Evolutionary conservation across 1,139 yeast species (phyloP), one percentile per base, ranked within the genome.

Genomic region (Hansenula sp.): DNA sequence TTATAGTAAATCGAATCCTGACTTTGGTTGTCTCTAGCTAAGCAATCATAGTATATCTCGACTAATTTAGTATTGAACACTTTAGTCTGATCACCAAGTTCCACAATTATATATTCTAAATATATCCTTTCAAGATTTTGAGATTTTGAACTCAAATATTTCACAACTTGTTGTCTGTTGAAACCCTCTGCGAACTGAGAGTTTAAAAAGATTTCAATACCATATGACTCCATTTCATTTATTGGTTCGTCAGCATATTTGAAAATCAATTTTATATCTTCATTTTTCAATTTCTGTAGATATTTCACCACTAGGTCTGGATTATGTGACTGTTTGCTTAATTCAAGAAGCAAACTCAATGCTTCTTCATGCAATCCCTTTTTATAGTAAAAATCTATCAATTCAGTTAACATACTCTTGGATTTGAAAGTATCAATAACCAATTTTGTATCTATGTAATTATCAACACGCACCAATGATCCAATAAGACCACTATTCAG

Each of bases 351-450:
- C 58, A 87, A 69, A 12, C 70, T 65, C 37, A 92, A 64, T 0
- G 97, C 95, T 42, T 81, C 79, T 13, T 68, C 64, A 60, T 89
- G 96, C 36, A 77, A 60, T 2, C 65, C 60, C 42, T 83, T 69
- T 10, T 85, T 78, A 53, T 69, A 82, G 54, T 84, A 87, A 55
- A 87, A 92, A 56, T 87, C 96, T 13, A 88, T 72, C 33, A 92
- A 67, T 51, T 89, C 97, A 34, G 73, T 75, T 52, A 78, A 73
- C 56, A 77, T 73, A 6, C 69, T 67, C 9, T 73, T 66, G 27
- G 68, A 64, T n/a, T 67, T 65, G 28, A 90, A 70, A 41, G 77
- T 70, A 6, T 65, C 61, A 40, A 77, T 75, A 2, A 88, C 96
- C 3, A 77, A 71, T 1, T 65, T 65, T 2, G 83, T 72, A 53